Evolutionary conservation across 441 rosid species (phyloP), one percentile per base, ranked within the genome.

Genomic region (Eutrema salsugineum): DNA sequence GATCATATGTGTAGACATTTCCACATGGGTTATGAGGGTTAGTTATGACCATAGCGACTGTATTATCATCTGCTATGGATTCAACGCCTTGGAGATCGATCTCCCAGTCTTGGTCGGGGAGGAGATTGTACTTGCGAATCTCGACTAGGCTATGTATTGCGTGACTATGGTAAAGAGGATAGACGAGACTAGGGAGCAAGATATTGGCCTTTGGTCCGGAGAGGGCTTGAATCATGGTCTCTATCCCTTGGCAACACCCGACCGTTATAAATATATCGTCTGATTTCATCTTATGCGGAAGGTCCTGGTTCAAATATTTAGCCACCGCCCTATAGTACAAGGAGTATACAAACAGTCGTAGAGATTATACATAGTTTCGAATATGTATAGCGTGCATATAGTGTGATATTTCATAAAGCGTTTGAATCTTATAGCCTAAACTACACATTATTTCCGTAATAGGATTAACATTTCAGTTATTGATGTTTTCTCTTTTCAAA

Each of bases 1-100:
- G 91, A 6, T 74, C 35, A 36, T 57, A 27, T 10, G 80, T 70
- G 54, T 53, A 86, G 53, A 89, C 89, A 80, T 63, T 84, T 61
- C 95, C 93, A 58, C 87, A 78, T 56, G 86, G 93, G 68, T 83
- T 87, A 15, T 89, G 86, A 0, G 88, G 86, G 54, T 80, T 91
- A n/a, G 64, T 49, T 14, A 84, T 33, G 46, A 84, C 86, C 63
- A 86, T 69, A 8, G 85, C 93, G 11, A 64, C 73, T 0, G 89
- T 91, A 24, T 81, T 86, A 19, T 83, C 80, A 35, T 82, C 88
- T 17, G 87, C 79, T 2, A 80, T 78, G 30, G 78, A 81, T 47
- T 84, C 82, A 24, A 89, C 71, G 55, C 66, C 36, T 20, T 80
- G 80, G 20, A 87, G 79, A 75, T 87, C 84, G n/a, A 87, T 87